A percentile compares a stretch with the other conserved stretches of the same genome.
phyloP scores from a whole-genome alignment of 2,329 filamentous ascomycete genomes.

The Trichoderma sp. region DNA sequence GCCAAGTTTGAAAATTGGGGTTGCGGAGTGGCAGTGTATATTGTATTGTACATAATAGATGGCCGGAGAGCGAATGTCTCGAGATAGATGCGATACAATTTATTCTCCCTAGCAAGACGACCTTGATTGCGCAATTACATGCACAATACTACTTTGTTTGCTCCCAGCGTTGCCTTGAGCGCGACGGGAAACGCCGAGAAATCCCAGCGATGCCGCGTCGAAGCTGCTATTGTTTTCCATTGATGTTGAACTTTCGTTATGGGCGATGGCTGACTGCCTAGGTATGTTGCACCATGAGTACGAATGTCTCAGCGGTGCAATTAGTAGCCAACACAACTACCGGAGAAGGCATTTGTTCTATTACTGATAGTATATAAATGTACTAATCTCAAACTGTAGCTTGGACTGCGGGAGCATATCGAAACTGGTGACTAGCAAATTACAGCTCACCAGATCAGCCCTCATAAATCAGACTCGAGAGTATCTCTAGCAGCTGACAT shows the following conservation, averaged over 20 bases:
- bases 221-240: not conserved
- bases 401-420: not conserved
- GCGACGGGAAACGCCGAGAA: not conserved
- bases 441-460: not conserved
- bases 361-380: not conserved
- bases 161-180: not conserved
- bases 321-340: no score
- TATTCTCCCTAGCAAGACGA: not conserved
- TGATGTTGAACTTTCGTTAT: not conserved
- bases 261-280: not conserved
- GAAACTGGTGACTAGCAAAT: not conserved
- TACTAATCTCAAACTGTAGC: not conserved
- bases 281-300: no score
- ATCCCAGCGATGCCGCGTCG: not conserved
- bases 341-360: not conserved
- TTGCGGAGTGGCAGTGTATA: conserved; percentile 32
- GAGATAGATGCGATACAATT: conserved; percentile 23
- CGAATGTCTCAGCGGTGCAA: no score
- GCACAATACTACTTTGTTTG: not conserved
- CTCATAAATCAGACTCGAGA: not conserved
- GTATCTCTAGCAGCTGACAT: not conserved
- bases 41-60: conserved; percentile 39
- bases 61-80: conserved; percentile 8
- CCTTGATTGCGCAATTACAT: not conserved
- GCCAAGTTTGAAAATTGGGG: conserved; percentile 27